Conservation (phyloP, 2,329 filamentous ascomycete genomes). For the Aspergillus clavatus region DNA sequence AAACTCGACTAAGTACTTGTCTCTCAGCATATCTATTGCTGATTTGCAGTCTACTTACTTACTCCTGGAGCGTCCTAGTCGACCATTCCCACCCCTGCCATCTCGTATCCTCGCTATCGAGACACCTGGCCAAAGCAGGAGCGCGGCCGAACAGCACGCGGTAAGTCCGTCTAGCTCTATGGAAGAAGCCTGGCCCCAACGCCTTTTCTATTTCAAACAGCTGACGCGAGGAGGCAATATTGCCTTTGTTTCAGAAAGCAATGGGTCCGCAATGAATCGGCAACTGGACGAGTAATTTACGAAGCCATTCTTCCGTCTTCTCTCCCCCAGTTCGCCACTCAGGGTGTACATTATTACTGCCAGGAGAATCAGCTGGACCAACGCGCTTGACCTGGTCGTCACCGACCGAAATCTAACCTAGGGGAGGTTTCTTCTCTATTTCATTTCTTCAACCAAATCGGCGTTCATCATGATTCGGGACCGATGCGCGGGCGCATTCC, state of each 20-base stretch:
- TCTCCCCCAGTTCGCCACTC: not conserved
- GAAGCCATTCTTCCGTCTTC: not conserved
- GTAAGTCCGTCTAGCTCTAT: not conserved
- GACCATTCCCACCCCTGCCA: too few species aligned
- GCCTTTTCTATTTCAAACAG: not conserved
- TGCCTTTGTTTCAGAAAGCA: not conserved
- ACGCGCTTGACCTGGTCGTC: not conserved
- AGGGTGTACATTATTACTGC: too few species aligned
- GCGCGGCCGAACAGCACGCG: not conserved
- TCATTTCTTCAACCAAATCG: too few species aligned
- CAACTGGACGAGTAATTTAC: not conserved
- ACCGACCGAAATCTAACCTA: not conserved
- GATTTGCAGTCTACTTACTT: too few species aligned
- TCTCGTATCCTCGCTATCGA: too few species aligned
- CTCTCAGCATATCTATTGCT: not conserved
- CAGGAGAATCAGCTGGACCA: not conserved
- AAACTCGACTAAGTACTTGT: not conserved
- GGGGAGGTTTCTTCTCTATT: not conserved
- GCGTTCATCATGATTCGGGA: not conserved
- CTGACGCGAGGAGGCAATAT: not conserved
- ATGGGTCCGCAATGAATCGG: not conserved
- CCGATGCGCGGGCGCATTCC: conserved; percentile 10
- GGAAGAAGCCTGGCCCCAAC: not conserved
- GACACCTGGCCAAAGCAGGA: conserved; percentile 6
- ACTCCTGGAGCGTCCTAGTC: too few species aligned